These are phyloP conservation scores for Paraphaeosphaeria minitans DNA, from an alignment of 2,329 filamentous ascomycete species.

Conservation along the genomic window DNA sequence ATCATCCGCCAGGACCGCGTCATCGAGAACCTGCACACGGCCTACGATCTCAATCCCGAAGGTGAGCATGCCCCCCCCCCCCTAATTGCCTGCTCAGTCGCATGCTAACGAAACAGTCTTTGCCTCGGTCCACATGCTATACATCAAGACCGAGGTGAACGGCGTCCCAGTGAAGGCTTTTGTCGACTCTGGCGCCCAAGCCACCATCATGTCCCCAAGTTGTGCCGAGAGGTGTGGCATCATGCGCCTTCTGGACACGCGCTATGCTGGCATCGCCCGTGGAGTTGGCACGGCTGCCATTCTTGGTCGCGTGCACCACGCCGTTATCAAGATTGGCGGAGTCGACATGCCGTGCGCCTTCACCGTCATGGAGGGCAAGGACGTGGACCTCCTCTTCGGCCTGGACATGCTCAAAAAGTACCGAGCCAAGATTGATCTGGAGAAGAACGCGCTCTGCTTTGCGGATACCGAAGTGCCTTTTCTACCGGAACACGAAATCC, in stretches of 20 bases:
- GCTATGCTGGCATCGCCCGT: conserved; percentile 88
- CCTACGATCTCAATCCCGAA: conserved; percentile 96
- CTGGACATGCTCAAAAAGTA: conserved; percentile 97
- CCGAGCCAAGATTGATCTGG: conserved; percentile 88
- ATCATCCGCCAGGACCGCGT: conserved; percentile 95
- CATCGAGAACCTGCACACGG: conserved; percentile 93
- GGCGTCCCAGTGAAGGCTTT: conserved; percentile 90
- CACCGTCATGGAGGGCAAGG: conserved; percentile 99
- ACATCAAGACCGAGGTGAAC: conserved; percentile 95
- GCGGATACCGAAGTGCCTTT: conserved; percentile 88
- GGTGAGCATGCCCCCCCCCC: conserved; percentile 60
- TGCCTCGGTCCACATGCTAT: conserved; percentile 92
- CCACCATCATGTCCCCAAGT: conserved; percentile 96
- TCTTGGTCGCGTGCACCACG: conserved; percentile 91
- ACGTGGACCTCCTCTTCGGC: conserved; percentile 89
- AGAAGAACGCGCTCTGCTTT: conserved; percentile 83
- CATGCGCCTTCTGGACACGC: conserved; percentile 91
- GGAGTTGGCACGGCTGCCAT: conserved; percentile 95
- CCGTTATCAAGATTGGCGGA: conserved; percentile 89
- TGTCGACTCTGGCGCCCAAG: conserved; percentile 95
- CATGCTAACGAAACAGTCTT: conserved; percentile 67
- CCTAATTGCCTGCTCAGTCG: neutral
- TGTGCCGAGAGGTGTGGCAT: conserved; percentile 93
- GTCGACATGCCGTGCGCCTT: conserved; percentile 92
- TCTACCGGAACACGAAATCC: conserved; percentile 89